Evolutionary conservation across 441 rosid species (phyloP).

Genomic region (Erodium texanum): DNA sequence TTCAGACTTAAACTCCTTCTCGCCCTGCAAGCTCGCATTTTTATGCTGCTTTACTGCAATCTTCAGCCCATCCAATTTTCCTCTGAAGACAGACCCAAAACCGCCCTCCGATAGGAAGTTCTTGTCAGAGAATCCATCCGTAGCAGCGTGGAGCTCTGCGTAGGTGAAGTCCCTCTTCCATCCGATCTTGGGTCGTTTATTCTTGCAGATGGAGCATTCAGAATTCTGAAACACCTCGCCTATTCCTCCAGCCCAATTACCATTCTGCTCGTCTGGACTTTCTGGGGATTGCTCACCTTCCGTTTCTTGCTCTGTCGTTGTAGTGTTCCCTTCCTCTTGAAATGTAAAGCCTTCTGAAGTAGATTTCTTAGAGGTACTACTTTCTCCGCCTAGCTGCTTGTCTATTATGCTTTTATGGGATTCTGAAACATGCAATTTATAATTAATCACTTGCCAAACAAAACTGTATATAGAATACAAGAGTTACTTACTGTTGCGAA

Average conservation of each 20-base stretch:
- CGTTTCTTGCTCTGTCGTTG: constrained; percentile 23
- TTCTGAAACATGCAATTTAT: constrained; percentile 17
- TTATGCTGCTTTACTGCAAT: constrained; percentile 24
- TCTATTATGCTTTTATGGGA: constrained; percentile 8
- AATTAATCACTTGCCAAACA: no score
- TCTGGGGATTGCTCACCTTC: constrained; percentile 23
- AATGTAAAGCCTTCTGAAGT: constrained; percentile 13
- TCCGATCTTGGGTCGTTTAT: constrained; percentile 23
- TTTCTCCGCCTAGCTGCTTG: constrained; percentile 19
- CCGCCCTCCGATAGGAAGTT: constrained; percentile 50
- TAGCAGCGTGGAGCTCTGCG: constrained; percentile 43
- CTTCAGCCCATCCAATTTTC: constrained; percentile 26
- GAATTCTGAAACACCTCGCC: constrained; percentile 21
- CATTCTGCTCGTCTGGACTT: background rate
- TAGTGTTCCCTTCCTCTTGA: constrained; percentile 23
- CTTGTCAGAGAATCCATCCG: constrained; percentile 35
- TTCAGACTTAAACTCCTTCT: constrained; percentile 23
- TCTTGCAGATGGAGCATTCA: constrained; percentile 29
- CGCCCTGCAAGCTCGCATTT: constrained; percentile 21
- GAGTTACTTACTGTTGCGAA: constrained; percentile 20
- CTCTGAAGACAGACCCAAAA: constrained; percentile 40
- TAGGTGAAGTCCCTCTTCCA: constrained; percentile 31
- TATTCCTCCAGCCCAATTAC: constrained; percentile 23
- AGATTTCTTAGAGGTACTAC: constrained; percentile 13
- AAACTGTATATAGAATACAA: no score